Evolutionary conservation across 352 stramenopile genomes (phyloP).

Genomic region (Pythium sp.): DNA sequence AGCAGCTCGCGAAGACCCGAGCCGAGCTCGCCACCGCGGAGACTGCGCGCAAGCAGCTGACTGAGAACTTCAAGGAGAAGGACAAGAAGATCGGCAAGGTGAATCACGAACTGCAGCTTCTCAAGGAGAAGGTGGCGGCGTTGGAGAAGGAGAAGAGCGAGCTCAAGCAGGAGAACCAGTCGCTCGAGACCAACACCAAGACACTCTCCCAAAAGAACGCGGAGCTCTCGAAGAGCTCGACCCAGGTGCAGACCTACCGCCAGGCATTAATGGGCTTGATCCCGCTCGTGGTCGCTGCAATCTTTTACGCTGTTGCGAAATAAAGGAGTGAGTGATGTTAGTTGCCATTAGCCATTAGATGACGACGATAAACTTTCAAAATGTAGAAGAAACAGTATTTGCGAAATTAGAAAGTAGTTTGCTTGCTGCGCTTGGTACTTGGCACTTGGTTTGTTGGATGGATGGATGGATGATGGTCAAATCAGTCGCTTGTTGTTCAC

Average conservation of each 20-base stretch:
- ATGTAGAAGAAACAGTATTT: slow-evolving; percentile 20
- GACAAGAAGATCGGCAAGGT: slow-evolving; percentile 70
- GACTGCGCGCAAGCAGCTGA: slow-evolving; percentile 44
- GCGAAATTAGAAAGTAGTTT: slow-evolving; percentile 9
- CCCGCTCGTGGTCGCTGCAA: slow-evolving; percentile 43
- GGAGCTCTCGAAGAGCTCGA: slow-evolving; percentile 35
- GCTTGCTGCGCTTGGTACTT: background rate
- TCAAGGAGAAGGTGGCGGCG: slow-evolving; percentile 40
- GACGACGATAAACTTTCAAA: background rate
- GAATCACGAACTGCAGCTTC: slow-evolving; percentile 43
- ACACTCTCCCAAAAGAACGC: slow-evolving; percentile 35
- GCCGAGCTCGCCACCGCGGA: slow-evolving; percentile 45
- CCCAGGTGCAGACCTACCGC: slow-evolving; percentile 63
- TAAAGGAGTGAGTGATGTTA: slow-evolving; percentile 19
- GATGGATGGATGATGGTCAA: background rate
- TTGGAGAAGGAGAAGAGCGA: slow-evolving; percentile 22
- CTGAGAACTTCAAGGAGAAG: slow-evolving; percentile 58
- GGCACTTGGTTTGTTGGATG: background rate
- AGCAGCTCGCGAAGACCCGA: slow-evolving; percentile 55
- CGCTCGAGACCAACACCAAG: slow-evolving; percentile 32
- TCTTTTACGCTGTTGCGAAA: slow-evolving; percentile 52
- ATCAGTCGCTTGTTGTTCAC: background rate
- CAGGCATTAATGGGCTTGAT: slow-evolving; percentile 52
- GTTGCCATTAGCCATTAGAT: slow-evolving; percentile 12
- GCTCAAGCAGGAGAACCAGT: slow-evolving; percentile 21